A percentile compares a stretch with the other conserved stretches of the same genome.
Conservation (phyloP, 2,329 filamentous ascomycete species). For the Arthrobotrys entomopaga region DNA sequence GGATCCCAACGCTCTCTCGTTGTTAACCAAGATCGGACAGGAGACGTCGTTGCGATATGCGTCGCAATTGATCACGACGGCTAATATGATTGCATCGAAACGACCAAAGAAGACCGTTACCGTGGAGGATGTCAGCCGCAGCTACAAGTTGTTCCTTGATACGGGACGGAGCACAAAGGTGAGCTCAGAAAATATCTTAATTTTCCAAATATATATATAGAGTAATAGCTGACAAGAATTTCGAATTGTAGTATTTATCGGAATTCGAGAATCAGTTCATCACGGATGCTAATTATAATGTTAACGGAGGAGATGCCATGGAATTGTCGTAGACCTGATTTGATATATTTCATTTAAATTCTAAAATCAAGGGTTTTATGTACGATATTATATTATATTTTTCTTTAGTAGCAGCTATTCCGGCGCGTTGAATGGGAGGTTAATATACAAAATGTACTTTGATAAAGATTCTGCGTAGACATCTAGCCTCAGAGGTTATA, state of each 20-base stretch:
- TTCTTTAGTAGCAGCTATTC: not conserved
- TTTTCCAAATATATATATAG: not conserved
- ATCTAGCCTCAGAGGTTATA: no score
- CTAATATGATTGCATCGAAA: constrained; percentile 86
- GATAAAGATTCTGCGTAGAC: no score
- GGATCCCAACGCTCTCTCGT: constrained; percentile 85
- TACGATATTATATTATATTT: no score
- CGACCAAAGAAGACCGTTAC: constrained; percentile 76
- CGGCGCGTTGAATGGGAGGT: no score
- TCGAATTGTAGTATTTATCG: constrained; percentile 27
- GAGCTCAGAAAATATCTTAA: not conserved
- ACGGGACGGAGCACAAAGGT: constrained; percentile 78
- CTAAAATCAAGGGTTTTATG: constrained; percentile 6
- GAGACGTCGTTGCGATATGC: constrained; percentile 93
- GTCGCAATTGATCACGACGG: constrained; percentile 97
- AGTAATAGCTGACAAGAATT: constrained; percentile 1
- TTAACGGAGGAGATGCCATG: constrained; percentile 44
- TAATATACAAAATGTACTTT: no score
- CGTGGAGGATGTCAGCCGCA: constrained; percentile 89
- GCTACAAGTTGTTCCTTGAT: constrained; percentile 94
- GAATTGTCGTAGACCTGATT: constrained; percentile 38
- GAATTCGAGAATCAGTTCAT: constrained; percentile 54
- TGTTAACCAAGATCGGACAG: constrained; percentile 93
- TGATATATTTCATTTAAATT: not conserved
- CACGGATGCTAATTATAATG: constrained; percentile 45